phyloP scores from a whole-genome alignment of 2,329 filamentous ascomycete species.

The Trichothecium sympodiale region DNA sequence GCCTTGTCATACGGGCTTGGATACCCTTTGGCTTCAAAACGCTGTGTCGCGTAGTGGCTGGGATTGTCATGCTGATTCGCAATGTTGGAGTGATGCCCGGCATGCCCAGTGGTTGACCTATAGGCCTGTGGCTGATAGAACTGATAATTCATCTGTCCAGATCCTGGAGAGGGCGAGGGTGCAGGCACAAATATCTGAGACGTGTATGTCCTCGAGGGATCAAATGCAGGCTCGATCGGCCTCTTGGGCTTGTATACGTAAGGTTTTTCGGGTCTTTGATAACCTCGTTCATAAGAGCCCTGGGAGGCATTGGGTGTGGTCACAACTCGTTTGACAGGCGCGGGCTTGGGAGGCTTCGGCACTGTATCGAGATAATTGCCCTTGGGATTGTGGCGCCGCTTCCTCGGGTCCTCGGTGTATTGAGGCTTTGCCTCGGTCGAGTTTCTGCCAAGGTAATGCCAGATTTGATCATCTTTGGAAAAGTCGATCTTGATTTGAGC shows the following conservation, averaged over 20 bases:
- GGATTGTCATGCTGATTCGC: conserved; percentile 8
- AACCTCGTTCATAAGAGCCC: conserved; percentile 1
- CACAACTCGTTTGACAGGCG: not conserved
- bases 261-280: conserved; percentile 29
- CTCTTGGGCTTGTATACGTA: conserved; percentile 42
- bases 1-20: not conserved
- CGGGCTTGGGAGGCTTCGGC: conserved; percentile 36
- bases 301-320: conserved; percentile 3
- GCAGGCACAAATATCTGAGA: conserved; percentile 9
- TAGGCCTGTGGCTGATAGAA: conserved; percentile 6
- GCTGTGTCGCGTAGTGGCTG: conserved; percentile 10
- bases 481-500: conserved; percentile 62
- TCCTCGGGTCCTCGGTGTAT: conserved; percentile 67
- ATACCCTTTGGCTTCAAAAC: conserved; percentile 10
- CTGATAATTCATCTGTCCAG: conserved; percentile 6
- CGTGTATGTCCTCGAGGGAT: conserved; percentile 11
- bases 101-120: conserved; percentile 12
- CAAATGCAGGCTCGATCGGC: conserved; percentile 15
- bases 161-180: not conserved
- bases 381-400: conserved; percentile 51
- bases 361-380: conserved; percentile 65
- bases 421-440: conserved; percentile 88
- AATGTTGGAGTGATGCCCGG: conserved; percentile 10
- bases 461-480: conserved; percentile 61
- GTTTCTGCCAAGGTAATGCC: conserved; percentile 75